Conservation (phyloP, 192 early-diverging fungal genomes). For the Entomortierella lignicola region DNA sequence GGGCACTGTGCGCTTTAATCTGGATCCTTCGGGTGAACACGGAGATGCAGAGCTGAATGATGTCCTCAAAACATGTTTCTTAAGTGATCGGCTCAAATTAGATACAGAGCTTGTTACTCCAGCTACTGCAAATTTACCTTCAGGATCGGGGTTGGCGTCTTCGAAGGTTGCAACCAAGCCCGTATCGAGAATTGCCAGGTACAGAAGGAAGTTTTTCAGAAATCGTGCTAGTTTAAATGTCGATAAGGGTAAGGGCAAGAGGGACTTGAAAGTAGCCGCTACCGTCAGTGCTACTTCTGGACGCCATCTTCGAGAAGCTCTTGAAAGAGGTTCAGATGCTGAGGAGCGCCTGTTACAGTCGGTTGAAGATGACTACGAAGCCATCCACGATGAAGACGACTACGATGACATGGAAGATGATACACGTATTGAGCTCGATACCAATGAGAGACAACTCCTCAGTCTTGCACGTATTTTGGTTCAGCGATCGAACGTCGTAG, state of each 20-base stretch:
- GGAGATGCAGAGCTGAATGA: conserved; percentile 79
- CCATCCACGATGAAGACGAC: conserved; percentile 12
- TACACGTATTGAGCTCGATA: conserved; percentile 34
- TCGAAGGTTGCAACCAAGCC: not conserved
- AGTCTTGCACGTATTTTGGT: conserved; percentile 75
- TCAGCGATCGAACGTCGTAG: conserved; percentile 74
- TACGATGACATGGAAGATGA: conserved; percentile 25
- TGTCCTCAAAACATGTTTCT: conserved; percentile 62
- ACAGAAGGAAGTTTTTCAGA: conserved; percentile 28
- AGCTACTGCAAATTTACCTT: conserved; percentile 20
- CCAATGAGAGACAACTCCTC: conserved; percentile 75
- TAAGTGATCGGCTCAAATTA: conserved; percentile 48
- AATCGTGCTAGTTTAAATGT: conserved; percentile 10
- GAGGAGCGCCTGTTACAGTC: not conserved
- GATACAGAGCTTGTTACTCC: conserved; percentile 46
- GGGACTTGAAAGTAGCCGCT: conserved; percentile 18
- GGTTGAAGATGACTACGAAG: conserved; percentile 1
- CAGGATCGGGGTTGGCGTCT: not conserved
- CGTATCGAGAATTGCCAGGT: conserved; percentile 8
- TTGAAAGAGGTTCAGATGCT: conserved; percentile 4
- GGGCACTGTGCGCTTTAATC: conserved; percentile 68
- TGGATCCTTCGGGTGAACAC: conserved; percentile 73
- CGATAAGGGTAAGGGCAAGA: conserved; percentile 27
- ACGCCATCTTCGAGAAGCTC: conserved; percentile 7
- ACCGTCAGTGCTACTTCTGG: conserved; percentile 30